Evolutionary conservation across 129 eudicot genomes (phyloP).

Genomic region (Solidago caesia): DNA sequence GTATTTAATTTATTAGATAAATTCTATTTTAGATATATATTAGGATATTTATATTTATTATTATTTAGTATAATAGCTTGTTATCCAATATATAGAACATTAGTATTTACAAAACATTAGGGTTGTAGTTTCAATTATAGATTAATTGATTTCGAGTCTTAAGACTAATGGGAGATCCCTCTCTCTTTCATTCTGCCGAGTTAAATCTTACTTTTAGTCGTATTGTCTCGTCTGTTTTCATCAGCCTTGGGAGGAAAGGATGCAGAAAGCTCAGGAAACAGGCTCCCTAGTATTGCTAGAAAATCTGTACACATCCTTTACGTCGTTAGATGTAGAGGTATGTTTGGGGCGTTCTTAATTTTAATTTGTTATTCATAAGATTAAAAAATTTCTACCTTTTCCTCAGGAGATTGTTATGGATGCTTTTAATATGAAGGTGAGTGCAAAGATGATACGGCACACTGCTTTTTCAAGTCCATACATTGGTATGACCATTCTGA

Average conservation of each 20-base stretch:
- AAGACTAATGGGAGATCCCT: no score
- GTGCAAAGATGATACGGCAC: slow-evolving; percentile 47
- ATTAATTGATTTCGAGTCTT: no score
- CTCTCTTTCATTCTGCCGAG: neutral
- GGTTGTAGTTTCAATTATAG: no score
- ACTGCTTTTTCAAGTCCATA: slow-evolving; percentile 34
- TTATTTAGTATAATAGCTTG: no score
- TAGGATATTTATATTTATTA: no score
- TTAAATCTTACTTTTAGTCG: neutral
- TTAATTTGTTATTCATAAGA: neutral
- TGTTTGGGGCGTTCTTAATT: neutral
- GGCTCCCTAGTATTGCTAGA: slow-evolving; percentile 49
- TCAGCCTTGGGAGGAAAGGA: slow-evolving; percentile 56
- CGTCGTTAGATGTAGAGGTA: slow-evolving; percentile 71
- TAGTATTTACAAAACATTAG: no score
- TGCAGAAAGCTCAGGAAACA: slow-evolving; percentile 36
- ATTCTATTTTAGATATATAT: no score
- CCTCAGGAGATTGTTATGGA: slow-evolving; percentile 37
- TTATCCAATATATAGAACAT: no score
- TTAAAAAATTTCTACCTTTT: neutral
- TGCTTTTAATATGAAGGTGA: slow-evolving; percentile 37
- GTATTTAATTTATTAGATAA: no score
- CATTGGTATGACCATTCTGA: slow-evolving; percentile 35
- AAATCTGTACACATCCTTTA: slow-evolving; percentile 52
- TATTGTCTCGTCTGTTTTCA: slow-evolving; percentile 4